A percentile compares a stretch with the other conserved stretches of the same genome.
phyloP scores from a whole-genome alignment of 768 basidiomycete genomes.

The Xerocomellus dryophilus region DNA sequence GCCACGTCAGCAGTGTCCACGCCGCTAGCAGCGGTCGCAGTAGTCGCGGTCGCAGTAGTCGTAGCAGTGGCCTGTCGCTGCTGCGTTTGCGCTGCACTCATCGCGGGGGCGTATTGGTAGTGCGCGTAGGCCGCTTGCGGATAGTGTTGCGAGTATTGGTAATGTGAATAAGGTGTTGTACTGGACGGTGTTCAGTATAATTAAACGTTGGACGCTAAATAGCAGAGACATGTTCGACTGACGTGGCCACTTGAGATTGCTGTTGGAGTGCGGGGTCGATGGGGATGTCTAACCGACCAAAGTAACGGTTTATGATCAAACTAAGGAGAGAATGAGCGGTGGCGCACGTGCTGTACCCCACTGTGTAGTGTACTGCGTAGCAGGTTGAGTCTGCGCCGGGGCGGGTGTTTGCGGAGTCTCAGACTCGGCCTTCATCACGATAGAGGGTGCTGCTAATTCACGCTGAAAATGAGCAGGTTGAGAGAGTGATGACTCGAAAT shows the following conservation, averaged over 20 bases:
- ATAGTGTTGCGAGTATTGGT: conserved; percentile 39
- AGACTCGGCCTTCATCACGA: conserved; percentile 43
- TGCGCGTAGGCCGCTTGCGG: conserved; percentile 40
- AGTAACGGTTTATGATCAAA: background rate
- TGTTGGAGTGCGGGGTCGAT: conserved; percentile 70
- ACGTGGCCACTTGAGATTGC: conserved; percentile 48
- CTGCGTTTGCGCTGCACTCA: conserved; percentile 31
- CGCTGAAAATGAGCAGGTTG: background rate
- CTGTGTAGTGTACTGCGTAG: conserved; percentile 35
- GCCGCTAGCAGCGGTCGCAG: conserved; percentile 27
- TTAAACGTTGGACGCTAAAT: background rate
- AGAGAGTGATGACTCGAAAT: background rate
- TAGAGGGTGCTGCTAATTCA: background rate
- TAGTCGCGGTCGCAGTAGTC: conserved; percentile 9
- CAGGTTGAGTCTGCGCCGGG: conserved; percentile 29
- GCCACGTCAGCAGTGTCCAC: conserved; percentile 71
- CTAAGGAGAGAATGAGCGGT: background rate
- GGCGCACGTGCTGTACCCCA: conserved; percentile 40
- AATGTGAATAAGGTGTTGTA: conserved; percentile 50
- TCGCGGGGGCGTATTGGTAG: conserved; percentile 39
- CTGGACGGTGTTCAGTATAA: conserved; percentile 27
- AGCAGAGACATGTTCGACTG: conserved; percentile 20
- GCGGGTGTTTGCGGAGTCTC: conserved; percentile 35
- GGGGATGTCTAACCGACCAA: conserved; percentile 47
- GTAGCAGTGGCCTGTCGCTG: conserved; percentile 27